Conservation (phyloP, 805 yeast genomes). For the Saccharomycopsis synnaedendra region DNA sequence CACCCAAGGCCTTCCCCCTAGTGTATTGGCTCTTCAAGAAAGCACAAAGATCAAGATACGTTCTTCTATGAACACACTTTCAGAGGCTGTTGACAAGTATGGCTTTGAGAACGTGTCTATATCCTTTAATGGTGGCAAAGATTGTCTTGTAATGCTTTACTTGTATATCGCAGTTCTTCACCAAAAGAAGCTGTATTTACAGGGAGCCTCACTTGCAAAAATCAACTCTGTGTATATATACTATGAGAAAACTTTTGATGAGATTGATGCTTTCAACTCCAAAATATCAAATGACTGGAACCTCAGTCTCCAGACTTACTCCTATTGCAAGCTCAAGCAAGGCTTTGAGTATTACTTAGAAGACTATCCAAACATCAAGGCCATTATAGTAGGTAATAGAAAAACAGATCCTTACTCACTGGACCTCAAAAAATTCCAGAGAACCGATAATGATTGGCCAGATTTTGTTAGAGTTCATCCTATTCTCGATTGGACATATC, state of each 20-base stretch:
- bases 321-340: constrained; percentile 36
- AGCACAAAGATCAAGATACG: constrained; percentile 10
- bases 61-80: constrained; percentile 6
- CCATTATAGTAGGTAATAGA: constrained; percentile 81
- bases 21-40: neutral
- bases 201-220: constrained; percentile 17
- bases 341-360: constrained; percentile 61
- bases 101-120: constrained; percentile 48
- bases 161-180: constrained; percentile 49
- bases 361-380: constrained; percentile 41
- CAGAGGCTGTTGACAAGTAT: constrained; percentile 16
- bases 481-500: constrained; percentile 75
- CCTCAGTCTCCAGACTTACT: constrained; percentile 33
- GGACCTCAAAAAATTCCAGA: constrained; percentile 45
- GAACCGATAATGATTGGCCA: constrained; percentile 91
- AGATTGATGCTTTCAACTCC: constrained; percentile 56
- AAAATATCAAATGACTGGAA: constrained; percentile 42
- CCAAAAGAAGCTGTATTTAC: constrained; percentile 17
- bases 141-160: constrained; percentile 81
- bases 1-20: too few relatives aligned
- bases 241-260: constrained; percentile 60
- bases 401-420: constrained; percentile 79
- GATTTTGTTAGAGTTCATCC: constrained; percentile 77
- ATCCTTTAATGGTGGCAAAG: constrained; percentile 95
- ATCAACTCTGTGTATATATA: constrained; percentile 64